A percentile compares a stretch with the other conserved stretches of the same genome.
phyloP scores from a whole-genome alignment of 2,329 filamentous ascomycete species.

The Chaetomium olivaceum region DNA sequence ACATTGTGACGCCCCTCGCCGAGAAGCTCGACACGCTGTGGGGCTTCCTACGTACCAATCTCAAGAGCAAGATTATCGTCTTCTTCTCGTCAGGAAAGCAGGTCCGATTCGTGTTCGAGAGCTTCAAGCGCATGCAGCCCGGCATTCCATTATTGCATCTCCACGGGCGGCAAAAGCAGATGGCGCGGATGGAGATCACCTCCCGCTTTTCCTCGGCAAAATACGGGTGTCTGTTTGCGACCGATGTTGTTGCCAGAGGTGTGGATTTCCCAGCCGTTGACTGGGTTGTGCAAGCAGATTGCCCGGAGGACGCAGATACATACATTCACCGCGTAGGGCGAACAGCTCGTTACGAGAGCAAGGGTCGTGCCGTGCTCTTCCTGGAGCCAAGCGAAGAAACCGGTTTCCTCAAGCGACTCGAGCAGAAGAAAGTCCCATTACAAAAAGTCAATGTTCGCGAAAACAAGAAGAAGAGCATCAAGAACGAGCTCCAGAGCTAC shows the following conservation, averaged over 20 bases:
- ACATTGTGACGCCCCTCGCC: constrained; percentile 78
- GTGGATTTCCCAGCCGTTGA: constrained; percentile 96
- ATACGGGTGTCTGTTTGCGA: constrained; percentile 87
- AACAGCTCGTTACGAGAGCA: constrained; percentile 88
- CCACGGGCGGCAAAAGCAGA: constrained; percentile 91
- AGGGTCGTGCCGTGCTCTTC: constrained; percentile 86
- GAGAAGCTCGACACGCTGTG: constrained; percentile 91
- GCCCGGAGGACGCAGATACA: constrained; percentile 92
- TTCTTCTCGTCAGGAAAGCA: constrained; percentile 96
- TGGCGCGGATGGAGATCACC: constrained; percentile 83
- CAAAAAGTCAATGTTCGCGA: constrained; percentile 82
- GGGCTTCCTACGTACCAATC: constrained; percentile 86
- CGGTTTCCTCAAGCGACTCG: constrained; percentile 83
- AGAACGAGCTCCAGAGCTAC: constrained; percentile 85
- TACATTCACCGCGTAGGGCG: constrained; percentile 96
- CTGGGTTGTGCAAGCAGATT: constrained; percentile 99
- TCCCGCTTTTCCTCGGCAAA: constrained; percentile 78
- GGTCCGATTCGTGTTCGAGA: constrained; percentile 93
- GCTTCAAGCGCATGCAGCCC: constrained; percentile 88
- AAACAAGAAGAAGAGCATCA: constrained; percentile 86
- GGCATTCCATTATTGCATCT: constrained; percentile 92
- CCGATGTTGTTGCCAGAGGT: constrained; percentile 90
- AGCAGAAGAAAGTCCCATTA: constrained; percentile 87
- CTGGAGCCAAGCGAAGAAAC: constrained; percentile 88
- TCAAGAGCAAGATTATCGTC: constrained; percentile 93